Evolutionary conservation across 192 early-diverging fungal species (phyloP), one percentile per base, ranked within the genome.

Genomic region (Piromyces finnis): DNA sequence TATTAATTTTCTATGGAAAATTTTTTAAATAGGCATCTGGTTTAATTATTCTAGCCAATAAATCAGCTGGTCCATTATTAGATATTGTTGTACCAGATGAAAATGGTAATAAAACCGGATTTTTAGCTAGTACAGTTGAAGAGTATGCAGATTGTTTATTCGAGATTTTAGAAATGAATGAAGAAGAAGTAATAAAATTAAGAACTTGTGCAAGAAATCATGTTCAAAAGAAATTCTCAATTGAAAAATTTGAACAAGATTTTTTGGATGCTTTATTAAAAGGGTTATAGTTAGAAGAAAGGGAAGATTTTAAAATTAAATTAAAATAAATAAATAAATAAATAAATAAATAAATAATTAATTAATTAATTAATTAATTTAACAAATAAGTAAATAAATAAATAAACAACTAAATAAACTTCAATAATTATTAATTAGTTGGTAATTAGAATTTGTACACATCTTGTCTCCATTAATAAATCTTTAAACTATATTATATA

Each of bases 11-110:
- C n/a, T n/a, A n/a, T n/a, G n/a, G n/a, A n/a, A n/a, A n/a, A 79
- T n/a, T 29, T 35, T 27, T 28, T 29, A 82, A 14, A 4, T 11
- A 94, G 92, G 94, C 95, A 28, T 91, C 94, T 16, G 95, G 94
- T 28, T 78, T 96, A 59, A 89, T 97, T 22, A 86, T 93, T 18
- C 82, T 97, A 13, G 94, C 91, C 18, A 91, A 97, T 82, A 89
- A 93, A 82, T 95, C 94, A 26, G 95, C 90, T 29, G 95, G 95
- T 0, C 95, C 95, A 7, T 92, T 93, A 81, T 85, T 91, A 86
- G 95, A 97, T 83, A 97, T 96, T 85, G 89, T 97, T 2, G 83
- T 82, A 0, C 84, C 85, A 3, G 88, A 87, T 27, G 27, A 27
- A 22, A 13, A 39, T 39, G 30, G 30, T 14, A 29, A 83, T 13